Evolutionary conservation across 768 basidiomycete genomes (phyloP), one percentile per base, ranked within the genome.

Genomic region (Boletus fagicola): DNA sequence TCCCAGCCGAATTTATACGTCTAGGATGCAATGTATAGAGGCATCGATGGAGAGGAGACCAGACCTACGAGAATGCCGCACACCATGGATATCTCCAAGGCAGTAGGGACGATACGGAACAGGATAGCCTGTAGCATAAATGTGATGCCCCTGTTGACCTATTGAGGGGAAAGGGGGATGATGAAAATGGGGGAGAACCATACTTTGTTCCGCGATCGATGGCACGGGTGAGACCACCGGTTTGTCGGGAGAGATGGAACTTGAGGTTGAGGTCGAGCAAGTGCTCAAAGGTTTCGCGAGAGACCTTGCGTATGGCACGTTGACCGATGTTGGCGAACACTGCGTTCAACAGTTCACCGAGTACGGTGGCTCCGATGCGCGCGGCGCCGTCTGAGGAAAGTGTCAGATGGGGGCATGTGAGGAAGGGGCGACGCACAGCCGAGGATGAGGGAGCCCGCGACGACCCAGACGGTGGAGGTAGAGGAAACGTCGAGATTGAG

Each of bases 131-230:
- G 92, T 5, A 99, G 76, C 26, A 98, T 82, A 74, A 99, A 99
- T 0, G 94, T 92, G 57, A 99, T 98, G 38, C 97, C 97, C 73
- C 94, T 98, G 65, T 30, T 1, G 46, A 49, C 18, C 36, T 1
- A 12, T 61, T 61, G 22, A 59, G 43, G 43, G 16, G 42, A 26
- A 26, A 49, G 22, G 2, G 16, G 0, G 26, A 24, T 26, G 31
- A 16, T 9, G 11, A 22, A 46, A 38, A 47, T 18, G 35, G 22
- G 3, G 16, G 1, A n/a, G 8, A 47, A 12, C 69, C 81, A 65
- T 63, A 97, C 94, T 98, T 99, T 33, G 97, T 98, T 33, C 97
- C 97, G 15, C 97, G 82, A 70, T 99, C 97, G 62, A 99, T 98
- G 5, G 97, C 97, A 43, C 97, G 78, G 2, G 94, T 98, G 45